Percentiles rank a stretch among this genome's conserved stretches.
Conservation (phyloP, 768 basidiomycete species). For the Lactifluus volemus region DNA sequence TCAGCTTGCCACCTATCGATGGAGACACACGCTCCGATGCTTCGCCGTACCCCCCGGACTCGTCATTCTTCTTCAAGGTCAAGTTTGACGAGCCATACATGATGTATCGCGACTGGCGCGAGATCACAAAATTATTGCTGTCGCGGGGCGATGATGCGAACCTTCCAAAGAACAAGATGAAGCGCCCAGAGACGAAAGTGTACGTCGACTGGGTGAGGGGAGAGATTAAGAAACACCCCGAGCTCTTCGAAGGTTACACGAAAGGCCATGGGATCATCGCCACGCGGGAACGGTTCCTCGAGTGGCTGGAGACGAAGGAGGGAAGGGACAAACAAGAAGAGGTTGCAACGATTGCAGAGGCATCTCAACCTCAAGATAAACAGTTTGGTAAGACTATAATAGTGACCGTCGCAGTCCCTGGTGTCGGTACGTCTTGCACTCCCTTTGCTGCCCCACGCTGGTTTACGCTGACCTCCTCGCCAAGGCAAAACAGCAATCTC, state of each 20-base stretch:
- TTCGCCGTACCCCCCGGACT: conserved; percentile 67
- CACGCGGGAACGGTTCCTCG: conserved; percentile 69
- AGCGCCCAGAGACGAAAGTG: conserved; percentile 63
- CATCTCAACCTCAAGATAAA: conserved; percentile 17
- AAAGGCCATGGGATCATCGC: conserved; percentile 81
- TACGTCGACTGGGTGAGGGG: conserved; percentile 80
- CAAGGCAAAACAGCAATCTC: conserved; percentile 34
- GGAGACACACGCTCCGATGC: conserved; percentile 21
- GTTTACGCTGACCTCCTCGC: neutral
- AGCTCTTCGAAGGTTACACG: conserved; percentile 50
- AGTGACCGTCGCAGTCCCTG: conserved; percentile 84
- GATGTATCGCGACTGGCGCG: conserved; percentile 98
- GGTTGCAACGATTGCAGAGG: conserved; percentile 26
- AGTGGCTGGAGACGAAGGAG: conserved; percentile 49
- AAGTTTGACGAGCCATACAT: conserved; percentile 99
- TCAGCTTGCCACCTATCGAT: conserved; percentile 37
- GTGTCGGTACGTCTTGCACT: conserved; percentile 61
- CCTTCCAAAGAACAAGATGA: conserved; percentile 59
- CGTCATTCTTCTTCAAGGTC: conserved; percentile 97
- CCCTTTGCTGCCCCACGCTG: neutral
- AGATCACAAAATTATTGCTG: conserved; percentile 78
- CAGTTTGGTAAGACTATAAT: conserved; percentile 69
- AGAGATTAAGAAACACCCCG: conserved; percentile 57
- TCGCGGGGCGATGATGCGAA: conserved; percentile 27
- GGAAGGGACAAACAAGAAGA: conserved; percentile 27